Evolutionary conservation across 2,329 filamentous ascomycete genomes (phyloP).

Genomic region (Dactylellina drechsleri): DNA sequence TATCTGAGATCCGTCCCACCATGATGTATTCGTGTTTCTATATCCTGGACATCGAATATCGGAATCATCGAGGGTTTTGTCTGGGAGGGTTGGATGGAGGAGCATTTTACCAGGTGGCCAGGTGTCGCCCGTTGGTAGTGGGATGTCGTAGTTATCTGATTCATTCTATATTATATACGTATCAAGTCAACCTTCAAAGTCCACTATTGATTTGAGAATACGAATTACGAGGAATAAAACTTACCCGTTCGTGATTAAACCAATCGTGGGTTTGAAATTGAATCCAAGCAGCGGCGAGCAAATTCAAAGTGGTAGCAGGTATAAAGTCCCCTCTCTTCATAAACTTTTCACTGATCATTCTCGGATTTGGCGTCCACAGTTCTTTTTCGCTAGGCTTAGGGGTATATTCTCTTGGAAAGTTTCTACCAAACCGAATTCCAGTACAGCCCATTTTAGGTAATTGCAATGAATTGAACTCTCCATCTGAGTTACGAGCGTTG

Average conservation of each 20-base stretch:
- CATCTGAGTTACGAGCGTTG: slow-evolving; percentile 63
- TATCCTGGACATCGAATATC: slow-evolving; percentile 63
- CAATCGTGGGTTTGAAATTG: slow-evolving; percentile 66
- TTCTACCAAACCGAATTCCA: slow-evolving; percentile 65
- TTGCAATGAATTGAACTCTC: slow-evolving; percentile 63
- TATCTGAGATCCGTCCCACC: slow-evolving; percentile 66
- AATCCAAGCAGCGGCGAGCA: slow-evolving; percentile 66
- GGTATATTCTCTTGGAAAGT: slow-evolving; percentile 62
- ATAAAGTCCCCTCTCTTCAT: slow-evolving; percentile 64
- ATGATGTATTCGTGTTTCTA: slow-evolving; percentile 63
- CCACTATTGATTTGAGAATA: background rate
- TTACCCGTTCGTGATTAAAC: slow-evolving; percentile 60
- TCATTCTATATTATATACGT: slow-evolving; percentile 54
- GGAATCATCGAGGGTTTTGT: slow-evolving; percentile 60
- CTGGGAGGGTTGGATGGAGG: slow-evolving; percentile 61
- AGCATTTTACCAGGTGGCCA: slow-evolving; percentile 62
- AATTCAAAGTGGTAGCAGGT: slow-evolving; percentile 64
- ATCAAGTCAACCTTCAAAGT: background rate
- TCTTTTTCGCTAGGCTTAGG: slow-evolving; percentile 63
- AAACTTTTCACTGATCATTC: slow-evolving; percentile 63
- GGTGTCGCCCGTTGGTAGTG: slow-evolving; percentile 60
- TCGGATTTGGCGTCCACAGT: slow-evolving; percentile 64
- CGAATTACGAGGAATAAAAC: slow-evolving; percentile 1
- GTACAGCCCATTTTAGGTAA: slow-evolving; percentile 64
- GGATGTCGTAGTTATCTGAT: slow-evolving; percentile 60